Evolutionary conservation across 805 yeast species (phyloP).

Genomic region (Maudiozyma saulgeensis): DNA sequence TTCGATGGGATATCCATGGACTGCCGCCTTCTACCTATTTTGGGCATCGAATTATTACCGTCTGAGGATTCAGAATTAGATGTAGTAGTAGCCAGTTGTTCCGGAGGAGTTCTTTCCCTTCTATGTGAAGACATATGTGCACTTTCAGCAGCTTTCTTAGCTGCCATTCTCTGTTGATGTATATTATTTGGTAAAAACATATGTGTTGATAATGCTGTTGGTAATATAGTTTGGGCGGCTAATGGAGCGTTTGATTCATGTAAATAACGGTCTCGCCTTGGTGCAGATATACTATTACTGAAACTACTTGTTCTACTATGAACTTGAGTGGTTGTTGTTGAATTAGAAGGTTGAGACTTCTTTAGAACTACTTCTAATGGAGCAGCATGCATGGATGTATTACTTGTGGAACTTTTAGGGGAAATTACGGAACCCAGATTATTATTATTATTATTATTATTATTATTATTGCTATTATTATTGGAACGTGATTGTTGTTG

Average conservation of each 20-base stretch:
- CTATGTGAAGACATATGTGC: not conserved
- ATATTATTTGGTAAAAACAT: slow-evolving; percentile 46
- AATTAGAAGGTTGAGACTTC: not conserved
- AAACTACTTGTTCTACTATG: slow-evolving; percentile 12
- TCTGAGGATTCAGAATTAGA: not conserved
- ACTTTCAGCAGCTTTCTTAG: slow-evolving; percentile 6
- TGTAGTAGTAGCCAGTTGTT: slow-evolving; percentile 1
- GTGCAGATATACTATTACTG: slow-evolving; percentile 30
- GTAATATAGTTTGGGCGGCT: slow-evolving; percentile 46
- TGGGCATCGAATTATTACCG: not conserved
- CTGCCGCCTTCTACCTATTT: slow-evolving; percentile 11
- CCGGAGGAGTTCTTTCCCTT: not conserved
- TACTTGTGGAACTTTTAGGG: not conserved
- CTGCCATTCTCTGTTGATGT: slow-evolving; percentile 22
- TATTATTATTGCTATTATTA: no score
- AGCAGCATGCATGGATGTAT: not conserved
- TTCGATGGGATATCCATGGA: slow-evolving; percentile 29
- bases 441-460: no score
- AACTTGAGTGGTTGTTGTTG: not conserved
- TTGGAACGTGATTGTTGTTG: not conserved
- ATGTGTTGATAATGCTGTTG: slow-evolving; percentile 53
- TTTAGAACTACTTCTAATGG: not conserved
- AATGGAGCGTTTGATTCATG: slow-evolving; percentile 53
- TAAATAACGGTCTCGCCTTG: slow-evolving; percentile 20
- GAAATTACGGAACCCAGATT: not conserved